Evolutionary conservation across 805 yeast species (phyloP).

Genomic region (Metschnikowia noctiluminum): DNA sequence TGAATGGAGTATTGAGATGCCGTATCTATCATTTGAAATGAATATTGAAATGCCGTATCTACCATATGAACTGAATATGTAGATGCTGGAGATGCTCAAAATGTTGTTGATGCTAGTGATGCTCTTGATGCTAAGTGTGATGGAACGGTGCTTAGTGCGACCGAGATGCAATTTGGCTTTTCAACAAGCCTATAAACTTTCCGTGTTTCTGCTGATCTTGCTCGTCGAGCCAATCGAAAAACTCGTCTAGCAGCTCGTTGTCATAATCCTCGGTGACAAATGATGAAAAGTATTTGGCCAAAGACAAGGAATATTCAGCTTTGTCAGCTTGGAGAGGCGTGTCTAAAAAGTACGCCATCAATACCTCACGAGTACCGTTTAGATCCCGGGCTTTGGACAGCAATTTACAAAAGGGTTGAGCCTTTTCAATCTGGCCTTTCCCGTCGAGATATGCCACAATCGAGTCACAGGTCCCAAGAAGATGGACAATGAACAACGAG

Average conservation of each 20-base stretch:
- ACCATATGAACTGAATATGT: too few species aligned
- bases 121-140: too few species aligned
- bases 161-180: not conserved
- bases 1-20: too few species aligned
- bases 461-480: slow-evolving; percentile 3
- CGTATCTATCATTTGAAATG: too few species aligned
- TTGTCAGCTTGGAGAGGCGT: not conserved
- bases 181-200: not conserved
- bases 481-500: slow-evolving; percentile 8
- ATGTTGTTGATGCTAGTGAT: not conserved
- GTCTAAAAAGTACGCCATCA: slow-evolving; percentile 16
- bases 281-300: slow-evolving; percentile 6
- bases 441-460: slow-evolving; percentile 5
- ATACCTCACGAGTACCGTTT: slow-evolving; percentile 2
- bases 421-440: not conserved
- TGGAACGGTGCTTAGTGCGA: not conserved
- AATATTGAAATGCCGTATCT: too few species aligned
- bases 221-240: slow-evolving; percentile 13
- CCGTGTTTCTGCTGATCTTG: not conserved
- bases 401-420: not conserved
- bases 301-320: not conserved
- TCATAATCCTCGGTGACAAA: slow-evolving; percentile 6
- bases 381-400: not conserved
- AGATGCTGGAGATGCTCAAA: not conserved
- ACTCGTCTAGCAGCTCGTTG: slow-evolving; percentile 4